These are phyloP conservation scores for Auriscalpium orientale DNA, from an alignment of 768 basidiomycete species.

Conservation along the genomic window DNA sequence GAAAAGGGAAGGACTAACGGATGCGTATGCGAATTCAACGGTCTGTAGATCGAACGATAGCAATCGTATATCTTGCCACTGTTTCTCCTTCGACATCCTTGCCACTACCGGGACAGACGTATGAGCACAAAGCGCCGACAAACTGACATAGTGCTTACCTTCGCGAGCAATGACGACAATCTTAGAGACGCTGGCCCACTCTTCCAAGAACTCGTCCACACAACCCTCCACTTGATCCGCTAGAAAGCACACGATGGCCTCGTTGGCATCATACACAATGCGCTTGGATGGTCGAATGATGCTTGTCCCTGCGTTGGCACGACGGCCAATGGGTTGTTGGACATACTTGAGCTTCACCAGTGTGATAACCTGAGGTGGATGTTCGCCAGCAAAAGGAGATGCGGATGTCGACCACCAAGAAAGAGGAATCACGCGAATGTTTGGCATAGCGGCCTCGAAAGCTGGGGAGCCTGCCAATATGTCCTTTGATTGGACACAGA, in stretches of 20 bases:
- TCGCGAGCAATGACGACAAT: slow-evolving; percentile 92
- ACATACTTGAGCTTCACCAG: slow-evolving; percentile 89
- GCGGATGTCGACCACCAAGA: slow-evolving; percentile 74
- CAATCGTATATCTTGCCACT: slow-evolving; percentile 71
- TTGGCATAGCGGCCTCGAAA: slow-evolving; percentile 88
- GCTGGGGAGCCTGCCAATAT: slow-evolving; percentile 80
- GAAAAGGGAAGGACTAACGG: slow-evolving; percentile 28
- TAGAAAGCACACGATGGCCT: slow-evolving; percentile 84
- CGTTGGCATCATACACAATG: slow-evolving; percentile 83
- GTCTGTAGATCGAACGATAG: slow-evolving; percentile 89
- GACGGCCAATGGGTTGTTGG: slow-evolving; percentile 75
- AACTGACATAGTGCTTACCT: slow-evolving; percentile 34
- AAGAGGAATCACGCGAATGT: slow-evolving; percentile 80
- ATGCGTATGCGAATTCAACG: slow-evolving; percentile 80
- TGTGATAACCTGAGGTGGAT: slow-evolving; percentile 58
- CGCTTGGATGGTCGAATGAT: slow-evolving; percentile 79
- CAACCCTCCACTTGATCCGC: slow-evolving; percentile 83
- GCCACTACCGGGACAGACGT: slow-evolving; percentile 45
- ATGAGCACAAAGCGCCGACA: background rate
- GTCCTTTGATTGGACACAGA: slow-evolving; percentile 76
- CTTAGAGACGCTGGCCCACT: slow-evolving; percentile 89
- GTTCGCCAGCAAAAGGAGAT: background rate
- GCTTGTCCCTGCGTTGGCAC: slow-evolving; percentile 35
- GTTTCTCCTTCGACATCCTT: slow-evolving; percentile 67
- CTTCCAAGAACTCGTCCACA: slow-evolving; percentile 84